Percentiles rank a stretch among this genome's conserved stretches.
Conservation (phyloP, 2,329 filamentous ascomycete genomes). For the Apiospora malaysiana region DNA sequence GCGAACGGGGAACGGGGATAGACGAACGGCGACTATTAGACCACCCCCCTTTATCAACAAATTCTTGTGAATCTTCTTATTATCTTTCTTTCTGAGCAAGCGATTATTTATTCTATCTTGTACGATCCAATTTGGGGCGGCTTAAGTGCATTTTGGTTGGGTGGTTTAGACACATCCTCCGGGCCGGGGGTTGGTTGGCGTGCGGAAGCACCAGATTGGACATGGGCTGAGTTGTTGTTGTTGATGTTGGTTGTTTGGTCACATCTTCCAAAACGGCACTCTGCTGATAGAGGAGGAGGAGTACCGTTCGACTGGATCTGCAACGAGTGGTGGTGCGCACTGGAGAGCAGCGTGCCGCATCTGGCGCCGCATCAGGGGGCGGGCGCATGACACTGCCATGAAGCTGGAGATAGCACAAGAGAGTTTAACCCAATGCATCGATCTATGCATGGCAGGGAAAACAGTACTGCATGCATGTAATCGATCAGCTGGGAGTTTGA, state of each 20-base stretch:
- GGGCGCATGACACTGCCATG: neutral
- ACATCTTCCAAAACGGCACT: neutral
- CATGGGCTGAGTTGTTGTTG: neutral
- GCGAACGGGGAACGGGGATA: neutral
- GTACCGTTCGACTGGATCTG: neutral
- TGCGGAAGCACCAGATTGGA: neutral
- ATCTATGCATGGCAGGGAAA: neutral
- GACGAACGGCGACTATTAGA: neutral
- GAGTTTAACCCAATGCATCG: neutral
- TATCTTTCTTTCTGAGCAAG: conserved; percentile 5
- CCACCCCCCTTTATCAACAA: neutral
- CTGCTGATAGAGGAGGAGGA: conserved; percentile 7
- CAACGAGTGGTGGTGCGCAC: neutral
- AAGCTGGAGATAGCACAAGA: conserved; percentile 2
- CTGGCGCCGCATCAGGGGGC: neutral
- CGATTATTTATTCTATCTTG: conserved; percentile 13
- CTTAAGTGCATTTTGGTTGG: conserved; percentile 3
- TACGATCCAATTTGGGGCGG: neutral
- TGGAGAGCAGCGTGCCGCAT: conserved; percentile 5
- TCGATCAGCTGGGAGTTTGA: neutral
- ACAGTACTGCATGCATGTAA: conserved; percentile 7
- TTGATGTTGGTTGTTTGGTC: neutral
- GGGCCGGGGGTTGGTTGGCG: neutral
- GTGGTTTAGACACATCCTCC: neutral
- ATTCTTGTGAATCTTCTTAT: neutral